A percentile compares a stretch with the other conserved stretches of the same genome.
Evolutionary conservation across 768 basidiomycete genomes (phyloP).

Genomic region (Macrolepiota albuminosa): DNA sequence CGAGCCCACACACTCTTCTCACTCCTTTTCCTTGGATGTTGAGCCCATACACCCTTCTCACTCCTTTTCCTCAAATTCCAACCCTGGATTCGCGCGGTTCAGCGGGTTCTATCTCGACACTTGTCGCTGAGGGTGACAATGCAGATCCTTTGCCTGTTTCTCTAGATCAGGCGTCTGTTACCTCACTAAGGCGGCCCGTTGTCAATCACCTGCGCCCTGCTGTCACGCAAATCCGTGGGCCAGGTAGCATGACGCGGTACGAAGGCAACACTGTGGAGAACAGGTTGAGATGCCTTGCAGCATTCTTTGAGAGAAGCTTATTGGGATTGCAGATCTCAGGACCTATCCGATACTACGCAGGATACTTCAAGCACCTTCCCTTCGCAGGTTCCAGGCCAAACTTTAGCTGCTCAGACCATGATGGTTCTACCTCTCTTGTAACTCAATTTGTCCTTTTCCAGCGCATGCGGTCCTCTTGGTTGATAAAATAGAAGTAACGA

Average conservation of each 20-base stretch:
- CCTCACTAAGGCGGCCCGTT: neutral
- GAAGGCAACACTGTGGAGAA: neutral
- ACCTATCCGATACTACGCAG: neutral
- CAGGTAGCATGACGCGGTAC: too few relatives aligned
- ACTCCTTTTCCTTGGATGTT: too few relatives aligned
- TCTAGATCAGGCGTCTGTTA: too few relatives aligned
- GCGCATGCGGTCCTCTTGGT: neutral
- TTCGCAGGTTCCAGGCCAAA: neutral
- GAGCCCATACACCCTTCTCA: too few relatives aligned
- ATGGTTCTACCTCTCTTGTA: neutral
- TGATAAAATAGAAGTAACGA: neutral
- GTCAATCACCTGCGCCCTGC: neutral
- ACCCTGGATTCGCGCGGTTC: neutral
- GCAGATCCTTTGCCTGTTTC: too few relatives aligned
- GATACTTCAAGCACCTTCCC: neutral
- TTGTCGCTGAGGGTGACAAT: too few relatives aligned
- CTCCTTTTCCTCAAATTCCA: neutral
- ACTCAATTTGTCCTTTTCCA: neutral
- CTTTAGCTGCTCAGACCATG: neutral
- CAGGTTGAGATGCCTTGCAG: neutral
- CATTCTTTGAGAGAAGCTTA: neutral
- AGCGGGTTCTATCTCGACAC: neutral
- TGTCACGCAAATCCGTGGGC: too few relatives aligned
- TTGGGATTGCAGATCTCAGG: neutral
- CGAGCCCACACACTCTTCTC: too few relatives aligned